These are phyloP conservation scores for Trichosporon coremiiforme DNA, from an alignment of 1,284 basidiomycete species.

Conservation along the genomic window DNA sequence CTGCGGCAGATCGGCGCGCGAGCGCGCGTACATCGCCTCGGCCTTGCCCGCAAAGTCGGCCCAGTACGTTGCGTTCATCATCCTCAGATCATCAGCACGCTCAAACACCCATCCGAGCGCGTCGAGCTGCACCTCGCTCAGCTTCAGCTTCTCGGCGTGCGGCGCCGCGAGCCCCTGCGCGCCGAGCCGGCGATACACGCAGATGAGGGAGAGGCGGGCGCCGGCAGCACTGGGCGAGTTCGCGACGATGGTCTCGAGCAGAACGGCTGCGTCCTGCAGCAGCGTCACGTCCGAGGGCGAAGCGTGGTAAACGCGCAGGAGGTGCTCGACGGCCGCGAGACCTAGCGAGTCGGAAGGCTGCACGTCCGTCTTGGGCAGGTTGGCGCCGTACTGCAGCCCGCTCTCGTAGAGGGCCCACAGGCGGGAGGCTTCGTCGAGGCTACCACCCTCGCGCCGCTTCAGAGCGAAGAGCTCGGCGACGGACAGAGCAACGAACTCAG, in stretches of 20 bases:
- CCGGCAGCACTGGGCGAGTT: constrained; percentile 36
- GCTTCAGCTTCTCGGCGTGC: constrained; percentile 34
- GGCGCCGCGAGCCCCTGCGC: constrained; percentile 32
- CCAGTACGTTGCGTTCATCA: constrained; percentile 33
- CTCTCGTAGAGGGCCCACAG: constrained; percentile 43
- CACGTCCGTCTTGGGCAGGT: constrained; percentile 46
- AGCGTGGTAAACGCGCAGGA: constrained; percentile 34
- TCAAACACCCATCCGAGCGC: constrained; percentile 42
- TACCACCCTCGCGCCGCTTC: constrained; percentile 16
- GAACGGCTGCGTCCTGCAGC: constrained; percentile 34
- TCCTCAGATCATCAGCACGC: constrained; percentile 40
- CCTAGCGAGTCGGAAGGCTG: constrained; percentile 46
- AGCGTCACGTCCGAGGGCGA: constrained; percentile 25
- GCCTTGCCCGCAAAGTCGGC: constrained; percentile 33
- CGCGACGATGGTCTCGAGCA: constrained; percentile 34
- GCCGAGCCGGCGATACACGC: constrained; percentile 44
- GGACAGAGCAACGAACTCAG: constrained; percentile 34
- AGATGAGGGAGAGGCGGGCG: constrained; percentile 41
- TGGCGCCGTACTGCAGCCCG: constrained; percentile 42
- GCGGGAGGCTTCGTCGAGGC: constrained; percentile 26
- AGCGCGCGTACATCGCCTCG: constrained; percentile 40
- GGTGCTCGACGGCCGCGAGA: constrained; percentile 37
- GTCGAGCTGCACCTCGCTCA: constrained; percentile 49
- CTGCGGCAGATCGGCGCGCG: constrained; percentile 41
- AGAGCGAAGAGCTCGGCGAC: constrained; percentile 39